Percentiles rank a stretch among this genome's conserved stretches.
phyloP scores from a whole-genome alignment of 192 early-diverging fungal species.

The Cetraspora pellucida region DNA sequence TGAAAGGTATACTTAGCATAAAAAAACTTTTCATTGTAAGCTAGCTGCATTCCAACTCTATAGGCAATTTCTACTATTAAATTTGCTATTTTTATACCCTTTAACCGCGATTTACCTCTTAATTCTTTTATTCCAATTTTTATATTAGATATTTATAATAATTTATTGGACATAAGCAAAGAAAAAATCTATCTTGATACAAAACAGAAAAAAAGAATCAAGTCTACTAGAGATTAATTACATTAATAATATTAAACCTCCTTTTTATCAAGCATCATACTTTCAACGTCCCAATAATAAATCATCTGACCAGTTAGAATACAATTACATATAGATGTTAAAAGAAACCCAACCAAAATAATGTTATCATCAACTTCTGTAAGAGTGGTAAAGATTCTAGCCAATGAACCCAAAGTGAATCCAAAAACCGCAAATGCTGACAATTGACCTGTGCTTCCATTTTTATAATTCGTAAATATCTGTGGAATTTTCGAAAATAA shows the following conservation, averaged over 20 bases:
- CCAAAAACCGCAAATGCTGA: constrained; percentile 88
- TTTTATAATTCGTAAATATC: constrained; percentile 81
- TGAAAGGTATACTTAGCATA: no score
- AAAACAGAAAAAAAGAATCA: no score
- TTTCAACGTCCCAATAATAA: constrained; percentile 69
- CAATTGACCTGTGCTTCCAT: constrained; percentile 86
- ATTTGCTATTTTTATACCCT: no score
- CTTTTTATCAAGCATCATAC: background rate
- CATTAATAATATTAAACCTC: background rate
- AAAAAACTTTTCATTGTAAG: no score
- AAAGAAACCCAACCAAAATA: constrained; percentile 68
- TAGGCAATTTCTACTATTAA: no score
- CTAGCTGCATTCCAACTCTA: no score
- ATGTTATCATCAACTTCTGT: constrained; percentile 85
- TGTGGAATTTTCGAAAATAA: constrained; percentile 88
- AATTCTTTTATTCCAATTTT: no score
- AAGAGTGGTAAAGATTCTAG: constrained; percentile 90
- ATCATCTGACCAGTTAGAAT: constrained; percentile 78
- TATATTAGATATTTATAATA: no score
- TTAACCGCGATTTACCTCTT: no score
- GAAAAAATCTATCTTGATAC: no score
- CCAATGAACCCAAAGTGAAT: constrained; percentile 83
- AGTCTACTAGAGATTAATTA: no score
- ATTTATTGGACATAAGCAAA: no score
- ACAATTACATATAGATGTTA: constrained; percentile 77